Evolutionary conservation across 140 eudicot genomes (phyloP), one percentile per base, ranked within the genome.

Genomic region (Senecio squalidus): DNA sequence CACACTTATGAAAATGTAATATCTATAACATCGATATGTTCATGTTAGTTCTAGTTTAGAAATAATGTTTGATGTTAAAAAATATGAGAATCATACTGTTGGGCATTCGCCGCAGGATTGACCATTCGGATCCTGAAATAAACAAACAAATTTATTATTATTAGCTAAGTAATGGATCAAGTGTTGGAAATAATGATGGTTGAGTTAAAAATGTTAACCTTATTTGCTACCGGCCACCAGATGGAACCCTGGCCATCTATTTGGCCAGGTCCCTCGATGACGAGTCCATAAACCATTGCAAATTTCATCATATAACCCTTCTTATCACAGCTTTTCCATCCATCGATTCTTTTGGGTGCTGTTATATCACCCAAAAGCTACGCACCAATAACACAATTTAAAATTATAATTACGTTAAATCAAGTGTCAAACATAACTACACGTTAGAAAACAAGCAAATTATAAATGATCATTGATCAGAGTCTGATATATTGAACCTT

Each of bases 191-290:
- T 20, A 23, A n/a, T 4, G 8, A 20, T 41, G 9, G 26, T 2
- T 56, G 0, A 9, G 28, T 23, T 4, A 8, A 54, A 14, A 47
- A 59, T 24, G 18, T 54, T 71, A 62, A 58, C 10, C 50, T 6
- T 23, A 7, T 6, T 21, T 9, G 15, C 22, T 3, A 15, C 50
- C 8, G 23, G 22, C 71, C 76, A 71, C 76, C 76, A 71, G 2
- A 44, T 15, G 13, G 71, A 24, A 41, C 76, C 76, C 1, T 45
- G 71, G 5, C 76, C 76, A 63, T 71, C 66, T 15, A 71, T 26
- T 62, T 71, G 49, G 23, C 76, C 76, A 34, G 60, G 64, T 24
- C 76, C 76, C 4, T 31, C 21, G 5, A 71, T 43, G 5, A 17
- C 31, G 25, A 71, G 76, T 33, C 71, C 46, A 3, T 71, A 0